Evolutionary conservation across 352 stramenopile genomes (phyloP).

Genomic region (Pythium utonaiense): DNA sequence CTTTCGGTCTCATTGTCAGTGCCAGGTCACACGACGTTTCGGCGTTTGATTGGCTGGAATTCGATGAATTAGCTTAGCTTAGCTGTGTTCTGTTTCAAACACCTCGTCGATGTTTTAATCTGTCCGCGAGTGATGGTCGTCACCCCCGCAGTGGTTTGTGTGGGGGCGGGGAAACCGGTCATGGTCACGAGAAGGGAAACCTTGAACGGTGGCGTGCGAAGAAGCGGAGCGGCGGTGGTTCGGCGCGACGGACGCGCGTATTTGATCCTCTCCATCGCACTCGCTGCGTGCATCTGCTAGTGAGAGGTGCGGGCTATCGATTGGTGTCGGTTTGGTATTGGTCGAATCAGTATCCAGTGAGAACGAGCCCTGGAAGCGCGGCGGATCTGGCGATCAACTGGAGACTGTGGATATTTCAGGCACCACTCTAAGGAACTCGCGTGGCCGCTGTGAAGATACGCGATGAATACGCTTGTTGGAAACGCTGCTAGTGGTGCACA

Average conservation of each 20-base stretch:
- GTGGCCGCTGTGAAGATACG: background rate
- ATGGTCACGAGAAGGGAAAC: slow-evolving; percentile 15
- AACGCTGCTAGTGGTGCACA: background rate
- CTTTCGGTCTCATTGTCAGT: background rate
- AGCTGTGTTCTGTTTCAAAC: slow-evolving; percentile 4
- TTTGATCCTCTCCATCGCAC: background rate
- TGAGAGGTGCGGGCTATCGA: background rate
- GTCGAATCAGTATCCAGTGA: background rate
- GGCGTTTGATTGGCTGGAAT: slow-evolving; percentile 6
- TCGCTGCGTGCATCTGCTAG: background rate
- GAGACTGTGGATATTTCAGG: background rate
- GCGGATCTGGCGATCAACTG: background rate
- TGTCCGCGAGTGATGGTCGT: slow-evolving; percentile 6
- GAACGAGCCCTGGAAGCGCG: background rate
- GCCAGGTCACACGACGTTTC: slow-evolving; percentile 2
- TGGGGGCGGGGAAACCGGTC: background rate
- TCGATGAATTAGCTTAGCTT: background rate
- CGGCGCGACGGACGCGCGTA: slow-evolving; percentile 1
- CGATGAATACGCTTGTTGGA: background rate
- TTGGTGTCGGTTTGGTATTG: background rate
- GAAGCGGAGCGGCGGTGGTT: background rate
- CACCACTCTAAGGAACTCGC: background rate
- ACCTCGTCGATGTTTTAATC: slow-evolving; percentile 2
- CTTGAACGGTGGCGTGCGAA: slow-evolving; percentile 6
- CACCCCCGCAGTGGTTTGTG: slow-evolving; percentile 4